Conservation (phyloP, 208 protist genomes). For the Trypanosomatidae sp. region DNA sequence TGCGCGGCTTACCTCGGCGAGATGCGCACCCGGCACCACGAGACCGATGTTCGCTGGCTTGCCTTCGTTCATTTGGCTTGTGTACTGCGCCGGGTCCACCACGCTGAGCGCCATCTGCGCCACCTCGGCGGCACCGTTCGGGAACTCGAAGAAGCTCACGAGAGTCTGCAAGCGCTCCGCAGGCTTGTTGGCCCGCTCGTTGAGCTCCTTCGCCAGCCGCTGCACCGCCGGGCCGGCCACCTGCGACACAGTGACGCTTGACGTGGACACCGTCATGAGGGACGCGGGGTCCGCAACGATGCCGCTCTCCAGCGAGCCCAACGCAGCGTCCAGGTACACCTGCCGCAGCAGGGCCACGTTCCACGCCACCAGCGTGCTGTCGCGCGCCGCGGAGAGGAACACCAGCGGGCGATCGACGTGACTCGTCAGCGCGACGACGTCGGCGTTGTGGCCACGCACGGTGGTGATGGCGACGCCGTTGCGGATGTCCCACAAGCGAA, state of each 20-base stretch:
- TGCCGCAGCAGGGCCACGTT: conserved; percentile 64
- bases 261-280: conserved; percentile 44
- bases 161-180: conserved; percentile 62
- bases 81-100: conserved; percentile 43
- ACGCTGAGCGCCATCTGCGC: conserved; percentile 43
- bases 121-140: conserved; percentile 70
- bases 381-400: conserved; percentile 81
- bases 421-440: conserved; percentile 74
- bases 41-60: conserved; percentile 31
- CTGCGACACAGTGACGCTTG: conserved; percentile 33
- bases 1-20: conserved; percentile 45
- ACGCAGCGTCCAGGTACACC: conserved; percentile 64
- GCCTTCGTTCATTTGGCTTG: conserved; percentile 16
- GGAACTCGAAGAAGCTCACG: conserved; percentile 78
- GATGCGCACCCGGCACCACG: conserved; percentile 43
- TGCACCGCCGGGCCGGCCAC: conserved; percentile 54
- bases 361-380: conserved; percentile 91
- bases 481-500: conserved; percentile 92
- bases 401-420: conserved; percentile 90
- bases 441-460: conserved; percentile 82
- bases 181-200: conserved; percentile 35
- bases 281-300: conserved; percentile 52
- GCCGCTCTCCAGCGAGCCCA: conserved; percentile 60
- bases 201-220: conserved; percentile 57
- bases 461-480: conserved; percentile 57